phyloP scores from a whole-genome alignment of 2,329 filamentous ascomycete species.

The Epicoccum nigrum region DNA sequence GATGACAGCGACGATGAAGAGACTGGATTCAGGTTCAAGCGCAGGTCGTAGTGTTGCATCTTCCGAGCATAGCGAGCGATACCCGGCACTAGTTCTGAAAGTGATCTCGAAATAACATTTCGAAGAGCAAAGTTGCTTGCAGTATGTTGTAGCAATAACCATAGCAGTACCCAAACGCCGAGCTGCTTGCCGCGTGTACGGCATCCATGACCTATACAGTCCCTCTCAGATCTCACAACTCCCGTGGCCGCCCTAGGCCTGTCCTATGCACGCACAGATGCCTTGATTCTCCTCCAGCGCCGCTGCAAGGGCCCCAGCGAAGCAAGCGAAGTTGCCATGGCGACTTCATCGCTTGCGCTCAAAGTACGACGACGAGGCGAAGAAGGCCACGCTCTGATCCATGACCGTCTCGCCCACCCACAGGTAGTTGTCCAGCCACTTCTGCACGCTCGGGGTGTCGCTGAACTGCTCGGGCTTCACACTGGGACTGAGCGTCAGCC shows the following conservation, averaged over 20 bases:
- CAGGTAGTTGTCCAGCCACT: constrained; percentile 92
- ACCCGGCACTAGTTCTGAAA: neutral
- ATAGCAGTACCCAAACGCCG: constrained; percentile 21
- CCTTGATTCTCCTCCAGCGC: neutral
- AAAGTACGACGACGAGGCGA: constrained; percentile 85
- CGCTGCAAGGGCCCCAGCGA: too few species aligned
- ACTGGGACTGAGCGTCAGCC: constrained; percentile 66
- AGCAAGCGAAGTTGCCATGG: neutral
- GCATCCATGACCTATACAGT: constrained; percentile 1
- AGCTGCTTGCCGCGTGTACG: constrained; percentile 12
- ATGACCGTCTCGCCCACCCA: constrained; percentile 97
- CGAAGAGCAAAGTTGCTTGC: neutral
- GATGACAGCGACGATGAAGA: constrained; percentile 65
- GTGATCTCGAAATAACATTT: neutral
- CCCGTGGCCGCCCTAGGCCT: neutral
- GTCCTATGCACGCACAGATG: neutral
- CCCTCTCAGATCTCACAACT: neutral
- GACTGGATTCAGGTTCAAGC: constrained; percentile 61
- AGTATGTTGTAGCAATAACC: neutral
- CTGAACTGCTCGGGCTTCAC: constrained; percentile 85
- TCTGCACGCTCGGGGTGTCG: constrained; percentile 81
- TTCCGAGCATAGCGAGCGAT: constrained; percentile 5
- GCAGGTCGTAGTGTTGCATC: constrained; percentile 10
- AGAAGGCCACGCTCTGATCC: constrained; percentile 93
- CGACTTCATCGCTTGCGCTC: constrained; percentile 71